phyloP scores from a whole-genome alignment of 768 basidiomycete species.

The Trametes cingulata region DNA sequence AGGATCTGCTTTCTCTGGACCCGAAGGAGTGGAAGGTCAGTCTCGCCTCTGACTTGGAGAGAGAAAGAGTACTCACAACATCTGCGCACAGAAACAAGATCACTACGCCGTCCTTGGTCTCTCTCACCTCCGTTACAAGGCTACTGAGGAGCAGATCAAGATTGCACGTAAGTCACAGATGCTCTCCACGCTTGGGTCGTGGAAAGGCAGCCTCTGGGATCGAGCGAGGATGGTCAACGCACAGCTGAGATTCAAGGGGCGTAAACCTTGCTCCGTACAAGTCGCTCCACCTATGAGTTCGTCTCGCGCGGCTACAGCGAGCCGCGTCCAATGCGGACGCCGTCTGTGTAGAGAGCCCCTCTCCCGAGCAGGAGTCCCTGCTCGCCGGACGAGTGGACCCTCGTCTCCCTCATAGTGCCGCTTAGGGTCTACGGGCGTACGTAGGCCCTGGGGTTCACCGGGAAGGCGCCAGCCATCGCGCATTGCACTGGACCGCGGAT shows the following conservation, averaged over 20 bases:
- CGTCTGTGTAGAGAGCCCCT: neutral
- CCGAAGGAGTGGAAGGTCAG: constrained; percentile 97
- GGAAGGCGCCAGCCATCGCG: too few relatives aligned
- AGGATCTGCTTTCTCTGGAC: constrained; percentile 72
- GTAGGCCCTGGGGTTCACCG: too few relatives aligned
- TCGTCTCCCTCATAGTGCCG: too few relatives aligned
- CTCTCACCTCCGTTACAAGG: constrained; percentile 83
- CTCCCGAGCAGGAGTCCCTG: neutral
- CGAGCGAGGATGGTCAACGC: neutral
- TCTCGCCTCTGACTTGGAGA: neutral
- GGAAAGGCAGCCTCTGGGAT: neutral
- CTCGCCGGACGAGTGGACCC: neutral
- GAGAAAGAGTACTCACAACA: neutral
- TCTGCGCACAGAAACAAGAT: constrained; percentile 88
- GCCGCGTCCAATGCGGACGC: neutral
- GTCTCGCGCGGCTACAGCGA: neutral
- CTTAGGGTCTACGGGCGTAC: too few relatives aligned
- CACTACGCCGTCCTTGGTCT: constrained; percentile 97
- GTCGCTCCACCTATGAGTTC: neutral
- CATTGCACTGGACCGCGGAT: too few relatives aligned
- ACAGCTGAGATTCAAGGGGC: neutral
- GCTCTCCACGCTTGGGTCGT: neutral
- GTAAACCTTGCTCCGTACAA: neutral
- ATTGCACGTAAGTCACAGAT: constrained; percentile 77
- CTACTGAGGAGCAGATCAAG: constrained; percentile 91